Percentiles rank a stretch among this genome's conserved stretches.
phyloP scores from a whole-genome alignment of 768 basidiomycete species.

The Piloderma croceum region DNA sequence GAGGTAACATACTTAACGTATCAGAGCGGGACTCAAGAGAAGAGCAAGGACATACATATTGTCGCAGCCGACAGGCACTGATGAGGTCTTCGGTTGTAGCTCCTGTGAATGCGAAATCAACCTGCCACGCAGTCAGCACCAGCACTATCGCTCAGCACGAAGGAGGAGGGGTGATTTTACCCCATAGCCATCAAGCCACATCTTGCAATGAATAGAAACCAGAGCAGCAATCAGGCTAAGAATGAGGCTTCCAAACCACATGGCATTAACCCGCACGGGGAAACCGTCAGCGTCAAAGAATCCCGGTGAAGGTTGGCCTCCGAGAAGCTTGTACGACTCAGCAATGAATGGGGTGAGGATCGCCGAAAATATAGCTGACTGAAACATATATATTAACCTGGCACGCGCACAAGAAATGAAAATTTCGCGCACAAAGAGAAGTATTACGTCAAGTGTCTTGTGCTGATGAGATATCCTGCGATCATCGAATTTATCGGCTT shows the following conservation, averaged over 20 bases:
- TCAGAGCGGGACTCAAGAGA: not conserved
- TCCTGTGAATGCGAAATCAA: not conserved
- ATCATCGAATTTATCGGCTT: slow-evolving; percentile 5
- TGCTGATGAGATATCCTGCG: slow-evolving; percentile 8
- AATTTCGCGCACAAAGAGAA: slow-evolving; percentile 9
- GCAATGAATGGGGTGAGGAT: slow-evolving; percentile 13
- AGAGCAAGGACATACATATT: slow-evolving; percentile 8
- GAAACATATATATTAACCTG: not conserved
- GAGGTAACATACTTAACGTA: no score
- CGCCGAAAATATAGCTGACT: slow-evolving; percentile 14
- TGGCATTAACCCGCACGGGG: slow-evolving; percentile 12
- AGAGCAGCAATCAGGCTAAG: slow-evolving; percentile 11
- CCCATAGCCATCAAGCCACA: slow-evolving; percentile 12
- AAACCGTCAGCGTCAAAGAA: slow-evolving; percentile 8
- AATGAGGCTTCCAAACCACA: slow-evolving; percentile 14
- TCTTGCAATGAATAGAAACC: slow-evolving; percentile 13
- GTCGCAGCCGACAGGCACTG: slow-evolving; percentile 8
- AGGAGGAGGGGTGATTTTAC: slow-evolving; percentile 1
- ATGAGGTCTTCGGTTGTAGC: slow-evolving; percentile 1
- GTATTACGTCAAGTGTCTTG: slow-evolving; percentile 6
- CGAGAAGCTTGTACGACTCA: slow-evolving; percentile 12
- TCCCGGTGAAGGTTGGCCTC: not conserved
- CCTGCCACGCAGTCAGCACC: not conserved
- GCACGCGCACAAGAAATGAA: not conserved
- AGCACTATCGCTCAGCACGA: not conserved